Base-by-base conservation (phyloP, 2,329 filamentous ascomycete species). In the Ceratocystis cacaofunesta region DNA sequence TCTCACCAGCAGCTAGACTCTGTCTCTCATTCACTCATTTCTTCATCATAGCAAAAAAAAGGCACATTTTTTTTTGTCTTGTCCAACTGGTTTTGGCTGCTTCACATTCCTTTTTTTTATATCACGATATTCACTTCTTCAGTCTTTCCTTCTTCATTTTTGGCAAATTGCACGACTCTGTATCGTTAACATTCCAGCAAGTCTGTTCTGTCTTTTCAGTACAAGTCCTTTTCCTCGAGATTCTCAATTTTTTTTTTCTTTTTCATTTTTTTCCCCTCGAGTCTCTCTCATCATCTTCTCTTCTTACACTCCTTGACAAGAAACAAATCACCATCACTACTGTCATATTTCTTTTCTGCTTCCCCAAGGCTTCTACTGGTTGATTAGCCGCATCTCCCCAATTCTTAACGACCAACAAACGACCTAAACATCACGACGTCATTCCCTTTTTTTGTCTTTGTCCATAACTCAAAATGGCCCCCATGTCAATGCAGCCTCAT, bases 391-490 rank as follows among this genome's bases (percentile, higher is more conserved):
- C 10, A 50, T 66, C 28, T 64, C 65, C 60, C 10, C 36, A 41
- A 41, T 41, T 60, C 25, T 65, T 62, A 66, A 46, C 64, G 66
- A 43, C 63, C 48, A 41, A 41, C 36, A 41, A 62, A 65, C 66
- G 67, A 67, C 12, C 52, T 62, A 68, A 68, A 65, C 63, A 60
- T 66, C 58, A 69, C 62, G n/a, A 52, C 22, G 22, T 41, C 61
- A 43, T 52, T 32, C 10, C 28, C 28, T 19, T 57, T 19, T 57
- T 57, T 57, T 57, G 25, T 57, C 43, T 25, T 25, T 25, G 1
- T 25, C 15, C 32, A 43, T 25, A 61, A 32, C 19, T 22, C 25
- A 67, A 55, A 61, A 81, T 85, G 80, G 79, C 81, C 73, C 79
- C 78, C 61, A 77, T 78, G 30, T 10, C 48, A 30, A 63, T 36